Evolutionary conservation across 1,284 basidiomycete genomes (phyloP), one percentile per base, ranked within the genome.

Genomic region (Filobasidium uniguttulatum): DNA sequence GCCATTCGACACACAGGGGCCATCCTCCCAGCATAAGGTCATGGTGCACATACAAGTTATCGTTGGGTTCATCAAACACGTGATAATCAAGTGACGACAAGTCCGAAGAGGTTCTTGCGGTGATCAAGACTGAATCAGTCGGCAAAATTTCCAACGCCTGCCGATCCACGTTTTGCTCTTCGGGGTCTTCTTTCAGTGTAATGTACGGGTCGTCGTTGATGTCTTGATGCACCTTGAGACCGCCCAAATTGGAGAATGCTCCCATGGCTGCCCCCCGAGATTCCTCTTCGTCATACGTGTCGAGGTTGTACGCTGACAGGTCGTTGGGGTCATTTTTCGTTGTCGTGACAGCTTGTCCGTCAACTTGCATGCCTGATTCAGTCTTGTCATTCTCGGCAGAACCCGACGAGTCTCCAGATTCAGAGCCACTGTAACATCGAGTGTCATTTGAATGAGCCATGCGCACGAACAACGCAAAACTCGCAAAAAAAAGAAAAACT

Each of bases 1-100:
- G 82, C 94, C 94, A 99, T 75, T 98, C 94, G 52, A 99, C 82
- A 62, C 93, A 97, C 53, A 99, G 82, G 3, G 94, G 94, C 72
- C 97, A 94, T 53, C 88, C 85, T 52, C 93, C 93, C 15, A 99
- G 79, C 81, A 99, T 87, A 62, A 97, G 77, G 68, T 99, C 94
- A 71, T 99, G 94, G 66, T 98, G 94, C 25, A 87, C 85, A 66
- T 93, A 98, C 28, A 98, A 77, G 63, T 89, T 90, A 65, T 93
- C 88, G 72, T 87, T 76, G 0, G 79, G 75, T 61, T 94, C 89
- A 67, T 93, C 88, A 70, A 93, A 94, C 56, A 94, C 81, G 70
- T 91, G 90, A 57, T 94, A 77, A 68, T 98, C 94, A 53, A 98
- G 78, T 59, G 94, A 88, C 1, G 93, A 94, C 48, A 98, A 79